Evolutionary conservation across 2,329 filamentous ascomycete genomes (phyloP), one percentile per base, ranked within the genome.

Genomic region (Cadophora gregata): DNA sequence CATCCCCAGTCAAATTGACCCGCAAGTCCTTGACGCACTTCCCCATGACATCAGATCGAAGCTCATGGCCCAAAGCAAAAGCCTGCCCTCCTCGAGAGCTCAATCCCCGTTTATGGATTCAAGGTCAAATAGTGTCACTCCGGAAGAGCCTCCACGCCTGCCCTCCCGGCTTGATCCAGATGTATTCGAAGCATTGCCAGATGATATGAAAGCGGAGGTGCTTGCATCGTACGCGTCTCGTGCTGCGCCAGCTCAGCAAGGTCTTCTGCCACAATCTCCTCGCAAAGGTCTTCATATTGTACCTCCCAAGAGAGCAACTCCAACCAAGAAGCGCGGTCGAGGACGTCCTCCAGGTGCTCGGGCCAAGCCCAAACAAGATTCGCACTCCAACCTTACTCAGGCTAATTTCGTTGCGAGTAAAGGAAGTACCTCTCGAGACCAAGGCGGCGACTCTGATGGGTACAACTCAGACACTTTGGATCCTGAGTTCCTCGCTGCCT

Each of bases 101-200:
- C 69, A 75, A 65, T 76, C 77, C 16, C 75, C 77, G 47, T 53
- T 56, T 19, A 50, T 71, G 36, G 79, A 78, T 51, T 80, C 67
- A 24, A 70, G 67, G 59, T 75, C 64, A 48, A 67, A 67, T 36
- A 77, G 69, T 65, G 74, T 69, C 51, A 67, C 50, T 16, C 55
- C 53, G 9, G 60, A 63, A 59, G 51, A 63, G 8, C 29, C 67
- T 1, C 61, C 47, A 31, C 51, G 59, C 9, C 78, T 89, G 1
- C 88, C 93, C 29, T 90, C 93, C 0, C 92, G 97, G 72, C 84
- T 98, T 24, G 96, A 99, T 74, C 89, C 88, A 0, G 93, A 95
- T 50, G 91, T 93, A 1, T 90, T 98, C 69, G 86, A 90, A 50
- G 92, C 92, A 0, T 82, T 99, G 0, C 96, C 96, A 0, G 88